Conservation (phyloP, 2,329 filamentous ascomycete genomes). For the Penicillium sp. region DNA sequence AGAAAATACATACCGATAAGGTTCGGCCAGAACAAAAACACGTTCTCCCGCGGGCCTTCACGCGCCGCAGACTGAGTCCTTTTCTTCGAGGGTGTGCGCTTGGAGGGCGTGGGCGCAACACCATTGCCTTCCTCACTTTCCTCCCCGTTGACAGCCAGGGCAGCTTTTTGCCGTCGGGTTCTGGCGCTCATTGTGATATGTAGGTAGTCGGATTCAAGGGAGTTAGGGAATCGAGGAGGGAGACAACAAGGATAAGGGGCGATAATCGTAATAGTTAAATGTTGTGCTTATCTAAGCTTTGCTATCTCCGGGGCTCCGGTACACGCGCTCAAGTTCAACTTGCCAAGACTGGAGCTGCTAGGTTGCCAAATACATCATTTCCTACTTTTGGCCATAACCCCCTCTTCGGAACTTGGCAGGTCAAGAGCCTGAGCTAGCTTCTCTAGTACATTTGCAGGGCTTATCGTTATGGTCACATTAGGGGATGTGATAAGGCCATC, state of each 20-base stretch:
- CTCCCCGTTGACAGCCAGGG: slow-evolving; percentile 30
- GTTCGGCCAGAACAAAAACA: slow-evolving; percentile 80
- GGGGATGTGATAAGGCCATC: background rate
- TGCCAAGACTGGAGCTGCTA: background rate
- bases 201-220: background rate
- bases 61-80: slow-evolving; percentile 24
- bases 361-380: background rate
- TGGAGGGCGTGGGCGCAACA: slow-evolving; percentile 30
- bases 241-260: slow-evolving; percentile 5
- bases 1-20: slow-evolving; percentile 63
- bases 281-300: slow-evolving; percentile 9
- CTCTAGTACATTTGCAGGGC: background rate
- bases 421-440: background rate
- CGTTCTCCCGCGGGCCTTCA: slow-evolving; percentile 62
- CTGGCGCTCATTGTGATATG: slow-evolving; percentile 36
- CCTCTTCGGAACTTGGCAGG: background rate
- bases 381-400: background rate
- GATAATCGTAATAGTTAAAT: slow-evolving; percentile 7
- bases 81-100: slow-evolving; percentile 28
- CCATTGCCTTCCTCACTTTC: slow-evolving; percentile 38
- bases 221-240: background rate
- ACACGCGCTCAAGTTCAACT: slow-evolving; percentile 7
- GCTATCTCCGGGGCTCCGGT: slow-evolving; percentile 1
- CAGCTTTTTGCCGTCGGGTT: slow-evolving; percentile 43
- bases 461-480: background rate